Base-by-base conservation (phyloP, 495 filamentous ascomycete species). In the Hypomontagnella monticulosa region DNA sequence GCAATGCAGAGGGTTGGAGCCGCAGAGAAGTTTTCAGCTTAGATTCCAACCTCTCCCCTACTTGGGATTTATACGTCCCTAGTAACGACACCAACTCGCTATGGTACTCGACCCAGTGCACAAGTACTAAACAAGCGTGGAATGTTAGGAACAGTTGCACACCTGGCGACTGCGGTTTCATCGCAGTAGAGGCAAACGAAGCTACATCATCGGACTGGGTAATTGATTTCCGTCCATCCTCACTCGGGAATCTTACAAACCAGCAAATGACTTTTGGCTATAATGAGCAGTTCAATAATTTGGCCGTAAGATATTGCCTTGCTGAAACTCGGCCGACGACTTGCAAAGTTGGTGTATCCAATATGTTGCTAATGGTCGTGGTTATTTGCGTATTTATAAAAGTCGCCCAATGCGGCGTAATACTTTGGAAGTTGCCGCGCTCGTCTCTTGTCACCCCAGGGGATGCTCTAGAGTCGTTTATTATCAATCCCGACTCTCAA, bases 91-190 rank as follows among this genome's bases (percentile, higher is more conserved):
- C 30, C 2, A 69, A 69, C 33, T 52, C 59, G 1, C 34, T 69
- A 8, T 69, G 59, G 59, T 69, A 55, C 43, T 63, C 59, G 7
- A 43, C 60, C 4, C 54, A 56, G 27, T 69, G 66, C 27, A 47
- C 27, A 43, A 19, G 4, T 27, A 27, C 6, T 27, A 27, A 27
- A 27, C 6, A 6, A 6, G 23, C 3, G 23, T n/a, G 23, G 23
- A 27, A 27, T 27, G 3, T 27, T 27, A 6, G 23, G 2, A 3
- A 27, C 23, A 2, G 23, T 27, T 27, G 23, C 23, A 6, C 6
- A 27, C 3, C 2, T 6, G 3, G 23, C 3, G 23, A 6, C 23
- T 27, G 23, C 23, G 23, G 23, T 6, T 27, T 27, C 6, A 27
- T 27, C 23, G 6, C 3, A 2, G 2, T 6, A 27, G 6, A 6